Base-by-base conservation (phyloP, 179 eudicot genomes). In the Beta macrorhiza region DNA sequence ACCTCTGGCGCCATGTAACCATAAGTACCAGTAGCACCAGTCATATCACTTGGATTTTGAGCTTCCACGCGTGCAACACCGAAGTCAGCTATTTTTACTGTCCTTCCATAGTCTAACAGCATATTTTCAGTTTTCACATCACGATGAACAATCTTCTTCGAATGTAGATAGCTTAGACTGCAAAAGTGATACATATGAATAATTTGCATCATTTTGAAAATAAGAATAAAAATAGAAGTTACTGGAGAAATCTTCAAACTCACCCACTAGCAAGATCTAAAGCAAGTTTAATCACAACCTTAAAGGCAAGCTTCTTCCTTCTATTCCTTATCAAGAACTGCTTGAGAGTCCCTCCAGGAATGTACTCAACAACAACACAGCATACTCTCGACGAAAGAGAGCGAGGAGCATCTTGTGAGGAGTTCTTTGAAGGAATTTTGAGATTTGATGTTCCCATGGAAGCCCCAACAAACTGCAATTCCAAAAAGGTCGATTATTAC, bases 1-100 rank as follows among this genome's bases (percentile, higher is more conserved):
- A 87, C 90, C 88, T 88, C 90, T 8, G 88, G 90, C 1, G 90
- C 87, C 88, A 88, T 88, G 72, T 88, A 88, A 15, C 90, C 90
- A 52, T 84, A 83, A 19, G 87, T 88, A 72, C 90, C 90, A 32
- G 90, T 88, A 45, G 83, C 77, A 64, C 88, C 90, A 67, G 88
- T 88, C 88, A 88, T 88, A 72, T 86, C 90, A 63, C 82, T 78
- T 52, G 88, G 88, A 82, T 86, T 84, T 52, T 86, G 88, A 58
- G 90, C 90, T 80, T 88, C 88, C 67, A 84, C 83, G 74, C 90
- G 88, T 63, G 90, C 90, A 63, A 86, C 88, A 74, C 90, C 88
- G 74, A 88, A 88, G 78, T 86, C 88, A 5, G 88, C 90, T 51
- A 88, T 86, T 61, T 84, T 88, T 1, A 88, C 80, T n/a, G 64